A percentile compares a stretch with the other conserved stretches of the same genome.
phyloP scores from a whole-genome alignment of 2,329 filamentous ascomycete species.

The Bipolaris oryzae region DNA sequence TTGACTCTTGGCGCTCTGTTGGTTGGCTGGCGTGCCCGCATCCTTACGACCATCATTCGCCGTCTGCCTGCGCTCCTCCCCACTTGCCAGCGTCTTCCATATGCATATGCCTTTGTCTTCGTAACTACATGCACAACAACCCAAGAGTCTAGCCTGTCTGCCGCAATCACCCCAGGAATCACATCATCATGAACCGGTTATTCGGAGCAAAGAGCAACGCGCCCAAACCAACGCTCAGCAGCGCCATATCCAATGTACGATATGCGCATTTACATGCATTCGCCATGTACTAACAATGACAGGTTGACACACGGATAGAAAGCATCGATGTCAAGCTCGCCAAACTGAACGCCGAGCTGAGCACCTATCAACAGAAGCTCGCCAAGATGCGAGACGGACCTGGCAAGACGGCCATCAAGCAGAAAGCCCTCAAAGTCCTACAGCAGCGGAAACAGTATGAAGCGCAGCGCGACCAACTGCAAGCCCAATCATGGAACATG shows the following conservation, averaged over 20 bases:
- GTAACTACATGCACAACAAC: background rate
- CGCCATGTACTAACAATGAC: conserved; percentile 24
- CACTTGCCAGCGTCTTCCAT: conserved; percentile 3
- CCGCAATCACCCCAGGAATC: background rate
- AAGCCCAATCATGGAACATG: conserved; percentile 98
- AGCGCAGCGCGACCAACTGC: conserved; percentile 88
- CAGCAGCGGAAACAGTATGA: conserved; percentile 96
- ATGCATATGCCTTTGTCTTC: background rate
- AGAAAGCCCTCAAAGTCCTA: conserved; percentile 92
- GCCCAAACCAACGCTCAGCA: conserved; percentile 86
- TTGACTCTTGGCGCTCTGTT: background rate
- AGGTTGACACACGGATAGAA: conserved; percentile 81
- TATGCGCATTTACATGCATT: conserved; percentile 6
- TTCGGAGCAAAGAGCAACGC: conserved; percentile 87
- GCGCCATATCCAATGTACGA: conserved; percentile 78
- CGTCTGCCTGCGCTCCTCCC: conserved; percentile 17
- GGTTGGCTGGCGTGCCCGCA: background rate
- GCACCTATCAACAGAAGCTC: conserved; percentile 85
- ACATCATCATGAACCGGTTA: conserved; percentile 81
- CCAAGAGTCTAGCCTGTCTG: background rate
- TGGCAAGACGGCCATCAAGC: conserved; percentile 88
- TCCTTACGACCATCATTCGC: conserved; percentile 6
- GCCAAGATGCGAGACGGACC: conserved; percentile 94
- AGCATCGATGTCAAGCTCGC: conserved; percentile 94
- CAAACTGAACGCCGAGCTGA: conserved; percentile 87